phyloP scores from a whole-genome alignment of 2,329 filamentous ascomycete species.

The Passalora sequoiae region DNA sequence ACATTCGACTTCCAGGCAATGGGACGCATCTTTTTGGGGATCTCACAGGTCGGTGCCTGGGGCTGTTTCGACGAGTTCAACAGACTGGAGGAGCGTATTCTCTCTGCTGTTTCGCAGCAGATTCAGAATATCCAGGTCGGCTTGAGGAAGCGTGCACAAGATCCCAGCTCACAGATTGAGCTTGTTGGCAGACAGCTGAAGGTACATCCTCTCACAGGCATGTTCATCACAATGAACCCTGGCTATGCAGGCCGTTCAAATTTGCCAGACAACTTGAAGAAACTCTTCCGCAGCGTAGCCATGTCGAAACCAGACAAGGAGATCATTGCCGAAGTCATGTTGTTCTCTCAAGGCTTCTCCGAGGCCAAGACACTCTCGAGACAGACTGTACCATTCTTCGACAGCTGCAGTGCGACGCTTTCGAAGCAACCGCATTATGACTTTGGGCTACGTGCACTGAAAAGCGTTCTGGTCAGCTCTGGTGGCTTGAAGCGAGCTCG shows the following conservation, averaged over 20 bases:
- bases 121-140: slow-evolving; percentile 99
- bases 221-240: slow-evolving; percentile 99
- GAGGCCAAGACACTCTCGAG: slow-evolving; percentile 91
- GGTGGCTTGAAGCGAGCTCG: slow-evolving; percentile 88
- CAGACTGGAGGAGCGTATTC: slow-evolving; percentile 91
- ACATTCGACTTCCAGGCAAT: slow-evolving; percentile 99
- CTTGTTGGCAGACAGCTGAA: slow-evolving; percentile 83
- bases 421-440: slow-evolving; percentile 99
- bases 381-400: slow-evolving; percentile 97
- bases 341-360: slow-evolving; percentile 98
- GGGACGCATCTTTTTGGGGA: slow-evolving; percentile 98
- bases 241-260: slow-evolving; percentile 98
- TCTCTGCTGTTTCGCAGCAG: slow-evolving; percentile 97
- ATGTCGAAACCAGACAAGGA: slow-evolving; percentile 99
- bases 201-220: slow-evolving; percentile 89
- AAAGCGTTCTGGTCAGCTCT: slow-evolving; percentile 97
- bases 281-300: slow-evolving; percentile 95
- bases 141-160: slow-evolving; percentile 74
- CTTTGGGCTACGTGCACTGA: slow-evolving; percentile 93
- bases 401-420: slow-evolving; percentile 71
- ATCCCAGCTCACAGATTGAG: slow-evolving; percentile 85
- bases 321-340: slow-evolving; percentile 98
- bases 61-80: slow-evolving; percentile 99
- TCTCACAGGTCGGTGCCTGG: slow-evolving; percentile 98
- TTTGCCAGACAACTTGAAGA: slow-evolving; percentile 97